phyloP scores from a whole-genome alignment of 176 grass and related monocot genomes.

The Phoenix roebelenii region DNA sequence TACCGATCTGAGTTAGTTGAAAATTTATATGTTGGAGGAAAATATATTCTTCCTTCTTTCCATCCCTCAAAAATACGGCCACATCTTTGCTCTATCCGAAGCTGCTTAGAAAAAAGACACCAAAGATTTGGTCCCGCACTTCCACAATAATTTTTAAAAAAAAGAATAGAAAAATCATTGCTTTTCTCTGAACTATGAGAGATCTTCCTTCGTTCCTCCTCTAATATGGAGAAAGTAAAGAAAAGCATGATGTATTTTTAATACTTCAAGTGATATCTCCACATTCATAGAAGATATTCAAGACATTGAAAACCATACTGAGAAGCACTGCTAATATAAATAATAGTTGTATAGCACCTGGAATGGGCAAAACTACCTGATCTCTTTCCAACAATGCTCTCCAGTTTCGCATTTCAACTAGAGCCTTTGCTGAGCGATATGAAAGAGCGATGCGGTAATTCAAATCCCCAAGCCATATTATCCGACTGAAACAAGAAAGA shows the following conservation, averaged over 20 bases:
- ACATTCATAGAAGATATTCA: background rate
- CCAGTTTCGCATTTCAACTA: slow-evolving; percentile 95
- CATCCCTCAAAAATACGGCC: slow-evolving; percentile 86
- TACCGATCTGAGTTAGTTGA: slow-evolving; percentile 94
- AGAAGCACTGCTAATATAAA: background rate
- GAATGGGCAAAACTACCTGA: slow-evolving; percentile 45
- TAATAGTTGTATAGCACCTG: slow-evolving; percentile 2
- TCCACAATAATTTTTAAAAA: too few relatives aligned
- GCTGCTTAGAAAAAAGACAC: slow-evolving; percentile 39
- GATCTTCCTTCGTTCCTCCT: background rate
- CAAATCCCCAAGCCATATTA: slow-evolving; percentile 99
- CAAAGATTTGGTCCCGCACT: slow-evolving; percentile 2
- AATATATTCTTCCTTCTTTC: slow-evolving; percentile 97
- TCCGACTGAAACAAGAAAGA: slow-evolving; percentile 47
- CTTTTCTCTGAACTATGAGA: background rate
- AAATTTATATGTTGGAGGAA: slow-evolving; percentile 97
- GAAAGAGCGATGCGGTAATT: slow-evolving; percentile 96
- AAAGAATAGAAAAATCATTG: background rate
- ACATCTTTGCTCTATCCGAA: slow-evolving; percentile 64
- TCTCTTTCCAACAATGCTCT: slow-evolving; percentile 89
- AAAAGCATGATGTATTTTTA: slow-evolving; percentile 6
- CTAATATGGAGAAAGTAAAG: background rate
- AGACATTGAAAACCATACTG: too few relatives aligned
- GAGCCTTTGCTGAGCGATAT: slow-evolving; percentile 68
- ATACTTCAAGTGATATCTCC: slow-evolving; percentile 1